Conservation (phyloP, 2,329 filamentous ascomycete species). For the Ceratocystis albifundus region DNA sequence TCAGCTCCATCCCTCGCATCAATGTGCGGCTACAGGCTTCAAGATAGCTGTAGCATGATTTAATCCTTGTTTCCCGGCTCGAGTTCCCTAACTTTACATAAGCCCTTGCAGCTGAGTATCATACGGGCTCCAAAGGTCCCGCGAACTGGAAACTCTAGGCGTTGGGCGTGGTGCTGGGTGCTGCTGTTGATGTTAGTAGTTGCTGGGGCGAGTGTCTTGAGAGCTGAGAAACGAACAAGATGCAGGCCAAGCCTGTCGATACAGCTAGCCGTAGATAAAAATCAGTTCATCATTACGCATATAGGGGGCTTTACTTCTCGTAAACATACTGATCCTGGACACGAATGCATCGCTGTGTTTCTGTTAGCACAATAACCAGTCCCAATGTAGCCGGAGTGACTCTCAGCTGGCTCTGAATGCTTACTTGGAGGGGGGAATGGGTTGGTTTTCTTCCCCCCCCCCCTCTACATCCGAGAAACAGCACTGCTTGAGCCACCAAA, state of each 20-base stretch:
- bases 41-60: not conserved
- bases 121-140: not conserved
- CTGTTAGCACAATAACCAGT: not conserved
- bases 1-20: not conserved
- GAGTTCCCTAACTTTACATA: not conserved
- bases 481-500: too few species aligned
- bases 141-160: not conserved
- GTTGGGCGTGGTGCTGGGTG: not conserved
- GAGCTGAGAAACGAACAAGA: not conserved
- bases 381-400: not conserved
- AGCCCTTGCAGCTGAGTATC: not conserved
- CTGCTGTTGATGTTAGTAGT: too few species aligned
- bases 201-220: not conserved
- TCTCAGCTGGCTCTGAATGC: not conserved
- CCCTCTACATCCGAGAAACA: too few species aligned
- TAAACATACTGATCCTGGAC: not conserved
- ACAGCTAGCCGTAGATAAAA: not conserved
- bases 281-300: not conserved
- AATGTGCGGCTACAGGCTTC: not conserved
- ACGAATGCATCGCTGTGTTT: not conserved
- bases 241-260: not conserved
- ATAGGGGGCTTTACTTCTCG: not conserved
- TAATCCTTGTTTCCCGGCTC: not conserved
- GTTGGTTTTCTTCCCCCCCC: too few species aligned
- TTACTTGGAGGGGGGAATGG: not conserved